Conservation (phyloP, 2,329 filamentous ascomycete species). For the Apiospora aurea region DNA sequence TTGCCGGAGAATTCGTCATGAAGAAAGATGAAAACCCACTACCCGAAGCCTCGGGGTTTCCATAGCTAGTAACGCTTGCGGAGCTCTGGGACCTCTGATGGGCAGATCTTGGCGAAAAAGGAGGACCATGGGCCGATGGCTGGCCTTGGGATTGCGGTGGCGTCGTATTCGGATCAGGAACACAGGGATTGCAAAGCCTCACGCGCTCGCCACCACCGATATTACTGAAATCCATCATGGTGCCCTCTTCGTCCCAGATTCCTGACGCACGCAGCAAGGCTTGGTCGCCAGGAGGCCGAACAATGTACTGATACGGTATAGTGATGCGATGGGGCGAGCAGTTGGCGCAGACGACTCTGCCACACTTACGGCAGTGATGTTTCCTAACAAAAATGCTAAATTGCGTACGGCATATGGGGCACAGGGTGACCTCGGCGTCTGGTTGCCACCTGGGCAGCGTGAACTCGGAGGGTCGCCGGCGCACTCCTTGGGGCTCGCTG, state of each 20-base stretch:
- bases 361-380: constrained; percentile 96
- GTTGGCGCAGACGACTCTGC: constrained; percentile 84
- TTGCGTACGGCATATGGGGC: constrained; percentile 80
- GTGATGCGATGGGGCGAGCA: constrained; percentile 96
- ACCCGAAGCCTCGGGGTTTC: constrained; percentile 31
- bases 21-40: background rate
- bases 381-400: constrained; percentile 90
- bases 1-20: constrained; percentile 37
- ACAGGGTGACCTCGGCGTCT: constrained; percentile 80
- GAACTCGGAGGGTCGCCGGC: constrained; percentile 47
- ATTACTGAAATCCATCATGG: constrained; percentile 52
- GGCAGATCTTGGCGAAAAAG: constrained; percentile 44
- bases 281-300: constrained; percentile 69
- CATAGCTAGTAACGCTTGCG: constrained; percentile 43
- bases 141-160: constrained; percentile 56
- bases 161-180: constrained; percentile 66
- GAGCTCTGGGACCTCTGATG: constrained; percentile 57
- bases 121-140: constrained; percentile 31
- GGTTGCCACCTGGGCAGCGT: constrained; percentile 85
- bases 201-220: constrained; percentile 64
- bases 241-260: constrained; percentile 49
- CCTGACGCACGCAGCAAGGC: constrained; percentile 40
- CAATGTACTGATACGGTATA: constrained; percentile 92
- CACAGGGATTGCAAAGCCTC: constrained; percentile 67
- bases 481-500: background rate